Evolutionary conservation across 2,329 filamentous ascomycete genomes (phyloP).

Genomic region (Amphichorda felina): DNA sequence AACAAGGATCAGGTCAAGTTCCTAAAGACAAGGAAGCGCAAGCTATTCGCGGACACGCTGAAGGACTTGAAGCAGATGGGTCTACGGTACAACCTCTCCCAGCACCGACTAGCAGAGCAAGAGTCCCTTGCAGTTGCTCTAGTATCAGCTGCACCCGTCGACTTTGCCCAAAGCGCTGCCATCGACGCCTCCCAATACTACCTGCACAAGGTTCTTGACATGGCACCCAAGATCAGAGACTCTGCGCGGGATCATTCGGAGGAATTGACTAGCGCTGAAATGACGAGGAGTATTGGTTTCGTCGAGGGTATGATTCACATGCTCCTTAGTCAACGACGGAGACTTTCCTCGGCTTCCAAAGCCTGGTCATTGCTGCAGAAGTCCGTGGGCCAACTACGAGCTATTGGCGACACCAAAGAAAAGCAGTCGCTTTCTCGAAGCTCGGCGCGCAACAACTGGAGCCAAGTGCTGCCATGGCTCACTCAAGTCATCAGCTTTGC

Average conservation of each 20-base stretch:
- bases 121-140: conserved; percentile 59
- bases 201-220: conserved; percentile 68
- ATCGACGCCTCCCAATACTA: conserved; percentile 48
- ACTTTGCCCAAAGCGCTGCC: conserved; percentile 12
- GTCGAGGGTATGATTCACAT: conserved; percentile 74
- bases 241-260: conserved; percentile 64
- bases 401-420: not conserved
- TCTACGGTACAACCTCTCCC: conserved; percentile 69
- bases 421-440: not conserved
- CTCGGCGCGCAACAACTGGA: conserved; percentile 10
- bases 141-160: conserved; percentile 36
- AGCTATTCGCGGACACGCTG: conserved; percentile 79
- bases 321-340: conserved; percentile 46
- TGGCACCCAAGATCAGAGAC: conserved; percentile 56
- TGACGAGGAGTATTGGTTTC: conserved; percentile 67
- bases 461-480: conserved; percentile 43
- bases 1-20: conserved; percentile 78
- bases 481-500: conserved; percentile 54
- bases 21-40: conserved; percentile 81
- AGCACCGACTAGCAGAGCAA: conserved; percentile 62
- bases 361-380: conserved; percentile 22
- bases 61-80: conserved; percentile 82
- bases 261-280: conserved; percentile 72
- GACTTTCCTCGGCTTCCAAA: conserved; percentile 27
- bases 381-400: conserved; percentile 13